Base-by-base conservation (phyloP, 768 basidiomycete genomes). In the Suillus cothurnatus region DNA sequence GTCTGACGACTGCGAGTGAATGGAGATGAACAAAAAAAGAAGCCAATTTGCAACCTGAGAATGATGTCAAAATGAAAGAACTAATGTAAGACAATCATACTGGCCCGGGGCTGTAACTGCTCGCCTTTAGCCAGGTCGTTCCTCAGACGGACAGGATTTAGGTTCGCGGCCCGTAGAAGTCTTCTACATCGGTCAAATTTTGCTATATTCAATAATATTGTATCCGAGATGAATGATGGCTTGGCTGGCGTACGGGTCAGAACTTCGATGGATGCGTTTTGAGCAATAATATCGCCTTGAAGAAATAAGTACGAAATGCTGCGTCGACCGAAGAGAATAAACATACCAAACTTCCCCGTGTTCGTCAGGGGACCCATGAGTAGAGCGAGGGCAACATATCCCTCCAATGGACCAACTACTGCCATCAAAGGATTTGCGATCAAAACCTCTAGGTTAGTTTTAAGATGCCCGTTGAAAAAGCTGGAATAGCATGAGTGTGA, bases 221-320 rank as follows among this genome's bases (percentile, higher is more conserved):
- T 95, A 61, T 97, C 95, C 86, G 87, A 94, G 17, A 96, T 70
- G 47, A 97, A 97, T 2, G 92, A 90, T 0, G 94, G 92, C 72
- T 94, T 97, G 28, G 84, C 78, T 17, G 80, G 78, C 0, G 86
- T 76, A 5, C 75, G 75, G n/a, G 75, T 72, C n/a, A 92, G 73
- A 1, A 82, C 76, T 39, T 82, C 80, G n/a, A 86, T 67, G 3
- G 76, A 75, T 34, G 82, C 59, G 72, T 88, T 87, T 68, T 78
- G 80, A 28, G 83, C 78, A 23, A 86, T 81, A 12, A 79, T 61
- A 58, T 85, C 81, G 62, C 81, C 89, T 83, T 69, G 26, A 66
- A 53, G 71, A 69, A 43, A 66, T 50, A 41, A 62, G 28, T 28
- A 31, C 58, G 28, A 43, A 41, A 31, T 4, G 45, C 36, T 53